phyloP scores from a whole-genome alignment of 192 early-diverging fungal genomes.

The Helicostylum pulchrum region DNA sequence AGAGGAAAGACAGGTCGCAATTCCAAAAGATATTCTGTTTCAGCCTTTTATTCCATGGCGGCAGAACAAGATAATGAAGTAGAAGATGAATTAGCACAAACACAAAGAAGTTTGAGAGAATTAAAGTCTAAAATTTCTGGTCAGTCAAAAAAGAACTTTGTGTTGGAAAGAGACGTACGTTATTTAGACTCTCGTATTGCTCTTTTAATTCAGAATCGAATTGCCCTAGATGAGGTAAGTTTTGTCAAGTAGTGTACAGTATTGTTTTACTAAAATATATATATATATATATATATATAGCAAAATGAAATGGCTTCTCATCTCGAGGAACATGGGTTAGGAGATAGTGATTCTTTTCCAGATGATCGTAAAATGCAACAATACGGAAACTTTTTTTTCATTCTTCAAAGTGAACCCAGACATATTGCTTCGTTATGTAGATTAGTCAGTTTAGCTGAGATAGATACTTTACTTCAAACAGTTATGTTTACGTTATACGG shows the following conservation, averaged over 20 bases:
- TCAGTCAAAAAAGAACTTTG: constrained; percentile 96
- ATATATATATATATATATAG: constrained; percentile 36
- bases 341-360: constrained; percentile 49
- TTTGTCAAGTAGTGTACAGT: not conserved
- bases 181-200: constrained; percentile 93
- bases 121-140: constrained; percentile 89
- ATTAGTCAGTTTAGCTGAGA: constrained; percentile 81
- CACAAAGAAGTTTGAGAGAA: constrained; percentile 82
- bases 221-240: constrained; percentile 84
- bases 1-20: constrained; percentile 23
- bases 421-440: constrained; percentile 87
- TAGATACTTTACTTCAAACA: constrained; percentile 90
- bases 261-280: constrained; percentile 5
- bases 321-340: constrained; percentile 60
- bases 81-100: constrained; percentile 92
- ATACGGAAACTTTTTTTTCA: constrained; percentile 91
- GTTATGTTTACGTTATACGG: constrained; percentile 97
- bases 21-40: constrained; percentile 70
- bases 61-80: constrained; percentile 95
- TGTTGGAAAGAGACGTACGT: constrained; percentile 90
- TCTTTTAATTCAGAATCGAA: constrained; percentile 89
- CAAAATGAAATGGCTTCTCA: constrained; percentile 77
- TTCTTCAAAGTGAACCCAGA: constrained; percentile 87
- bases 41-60: constrained; percentile 77
- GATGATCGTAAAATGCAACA: constrained; percentile 82